Evolutionary conservation across 2,329 filamentous ascomycete species (phyloP), one percentile per base, ranked within the genome.

Genomic region (Scedosporium boydii): DNA sequence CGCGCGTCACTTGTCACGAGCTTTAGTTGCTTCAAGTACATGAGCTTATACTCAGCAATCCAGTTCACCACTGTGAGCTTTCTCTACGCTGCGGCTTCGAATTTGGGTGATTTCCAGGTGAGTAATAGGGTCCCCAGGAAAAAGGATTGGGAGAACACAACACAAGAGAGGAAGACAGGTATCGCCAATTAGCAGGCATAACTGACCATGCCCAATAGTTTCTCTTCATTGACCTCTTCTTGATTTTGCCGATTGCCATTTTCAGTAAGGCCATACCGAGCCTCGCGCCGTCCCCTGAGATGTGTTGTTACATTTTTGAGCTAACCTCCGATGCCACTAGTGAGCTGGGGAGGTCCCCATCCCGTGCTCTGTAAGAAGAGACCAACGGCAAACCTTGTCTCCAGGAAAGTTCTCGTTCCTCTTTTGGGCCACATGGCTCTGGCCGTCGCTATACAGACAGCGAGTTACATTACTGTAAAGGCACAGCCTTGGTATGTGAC

Each of bases 11-110:
- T 99, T 41, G 93, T 98, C n/a, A 99, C 95, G 12, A 96, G 92
- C 75, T 99, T 99, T 78, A 96, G 91, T 77, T 99, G 95, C 78
- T 99, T 99, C 83, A 99, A 98, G 78, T 99, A 96, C 76, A 99
- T 99, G 96, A 96, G 90, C 69, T 77, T 99, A 67, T 99, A 99
- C 78, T 98, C 93, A 2, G 93, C 95, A n/a, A 99, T 99, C 67
- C 95, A 99, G 74, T 99, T 99, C 78, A 96, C 91, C 6, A 91
- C 91, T 0, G 96, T 99, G 70, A 96, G 90, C 81, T 97, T 99
- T 72, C 82, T 99, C 16, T 99, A 99, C 74, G 90, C 92, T 6
- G 92, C 87, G 6, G 96, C 90, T 10, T 96, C 91, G 7, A 99
- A 99, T 71, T 80, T 99, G 5, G 96, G 95, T 59, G 95, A 99